Evolutionary conservation across 2,329 filamentous ascomycete genomes (phyloP).

Genomic region (Tolypocladium pustulatum): DNA sequence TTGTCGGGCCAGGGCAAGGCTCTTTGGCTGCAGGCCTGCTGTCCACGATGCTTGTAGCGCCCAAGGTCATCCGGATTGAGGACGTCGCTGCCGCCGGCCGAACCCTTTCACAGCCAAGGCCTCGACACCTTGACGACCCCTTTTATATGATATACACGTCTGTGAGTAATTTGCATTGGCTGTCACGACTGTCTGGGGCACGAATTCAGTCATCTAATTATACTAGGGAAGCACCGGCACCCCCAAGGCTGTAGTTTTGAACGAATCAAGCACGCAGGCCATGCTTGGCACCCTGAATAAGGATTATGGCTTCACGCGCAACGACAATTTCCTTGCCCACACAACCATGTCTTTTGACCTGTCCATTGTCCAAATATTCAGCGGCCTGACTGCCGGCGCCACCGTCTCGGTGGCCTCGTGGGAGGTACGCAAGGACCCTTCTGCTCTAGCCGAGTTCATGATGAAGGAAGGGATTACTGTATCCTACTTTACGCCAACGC

Average conservation of each 20-base stretch:
- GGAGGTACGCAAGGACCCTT: neutral
- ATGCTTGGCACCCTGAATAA: neutral
- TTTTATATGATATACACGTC: neutral
- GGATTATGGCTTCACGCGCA: neutral
- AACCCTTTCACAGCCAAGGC: neutral
- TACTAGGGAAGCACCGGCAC: neutral
- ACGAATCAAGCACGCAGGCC: neutral
- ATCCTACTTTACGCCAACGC: neutral
- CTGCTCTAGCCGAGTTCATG: neutral
- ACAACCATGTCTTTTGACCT: neutral
- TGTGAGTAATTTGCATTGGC: neutral
- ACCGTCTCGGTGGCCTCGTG: neutral
- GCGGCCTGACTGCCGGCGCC: neutral
- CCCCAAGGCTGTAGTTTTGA: neutral
- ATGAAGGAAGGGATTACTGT: neutral
- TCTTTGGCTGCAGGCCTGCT: neutral
- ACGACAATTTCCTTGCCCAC: neutral
- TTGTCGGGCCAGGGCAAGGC: neutral
- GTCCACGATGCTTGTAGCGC: neutral
- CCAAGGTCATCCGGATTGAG: neutral
- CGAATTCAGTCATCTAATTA: neutral
- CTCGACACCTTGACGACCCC: neutral
- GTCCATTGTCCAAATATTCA: neutral
- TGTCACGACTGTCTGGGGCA: neutral
- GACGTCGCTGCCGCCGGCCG: neutral